Evolutionary conservation across 257 asterid genomes (phyloP).

Genomic region (Solanum habrochaites): DNA sequence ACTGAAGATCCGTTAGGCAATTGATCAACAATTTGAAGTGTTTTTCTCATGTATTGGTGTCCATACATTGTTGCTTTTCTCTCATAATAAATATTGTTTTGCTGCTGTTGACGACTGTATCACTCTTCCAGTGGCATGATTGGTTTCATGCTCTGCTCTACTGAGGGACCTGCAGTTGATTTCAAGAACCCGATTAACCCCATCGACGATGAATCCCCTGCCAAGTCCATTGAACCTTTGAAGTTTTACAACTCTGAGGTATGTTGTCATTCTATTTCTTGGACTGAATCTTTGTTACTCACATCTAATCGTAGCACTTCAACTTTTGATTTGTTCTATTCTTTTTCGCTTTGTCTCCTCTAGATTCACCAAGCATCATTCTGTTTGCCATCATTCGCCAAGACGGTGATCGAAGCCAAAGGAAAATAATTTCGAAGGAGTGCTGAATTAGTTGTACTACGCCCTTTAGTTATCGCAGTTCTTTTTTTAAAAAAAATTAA

Average conservation of each 20-base stretch:
- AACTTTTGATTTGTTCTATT: not conserved
- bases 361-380: slow-evolving; percentile 92
- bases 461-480: not conserved
- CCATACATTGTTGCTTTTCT: not conserved
- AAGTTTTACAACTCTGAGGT: slow-evolving; percentile 85
- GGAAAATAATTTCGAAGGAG: slow-evolving; percentile 14
- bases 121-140: slow-evolving; percentile 54
- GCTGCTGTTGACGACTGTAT: not conserved
- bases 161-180: slow-evolving; percentile 69
- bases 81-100: not conserved
- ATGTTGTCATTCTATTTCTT: not conserved
- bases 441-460: not conserved
- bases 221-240: slow-evolving; percentile 34
- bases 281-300: not conserved
- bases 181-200: slow-evolving; percentile 65
- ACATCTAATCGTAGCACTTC: not conserved
- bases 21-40: not conserved
- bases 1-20: not conserved
- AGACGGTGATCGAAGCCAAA: slow-evolving; percentile 65
- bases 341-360: not conserved
- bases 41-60: not conserved
- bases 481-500: not conserved
- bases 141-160: slow-evolving; percentile 82
- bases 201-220: slow-evolving; percentile 33
- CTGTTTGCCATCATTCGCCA: slow-evolving; percentile 89